Base-by-base conservation (phyloP, 306 rosid genomes). In the Glycine latifolia region DNA sequence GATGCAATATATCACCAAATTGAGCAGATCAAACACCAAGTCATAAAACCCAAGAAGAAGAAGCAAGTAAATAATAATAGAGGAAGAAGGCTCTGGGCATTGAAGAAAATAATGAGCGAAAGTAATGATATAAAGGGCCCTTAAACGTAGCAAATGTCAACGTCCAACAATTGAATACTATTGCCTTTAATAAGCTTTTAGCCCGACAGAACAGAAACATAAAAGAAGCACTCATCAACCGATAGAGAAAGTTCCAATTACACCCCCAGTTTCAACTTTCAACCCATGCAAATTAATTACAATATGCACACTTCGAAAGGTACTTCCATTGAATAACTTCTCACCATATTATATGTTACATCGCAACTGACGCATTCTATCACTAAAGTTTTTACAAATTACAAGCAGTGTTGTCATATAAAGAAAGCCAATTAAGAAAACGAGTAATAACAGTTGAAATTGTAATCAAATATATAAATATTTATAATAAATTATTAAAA, bases 141-240 rank as follows among this genome's bases (percentile, higher is more conserved):
- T 48, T 2, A 44, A 56, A 55, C 39, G 60, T 46, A 43, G 52
- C 70, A 58, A 79, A 58, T 70, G 83, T 79, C 77, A 79, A 79
- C 77, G 62, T 49, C 77, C 77, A 79, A 56, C 58, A 56, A 5
- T 46, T 46, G 41, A 59, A 79, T 70, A 56, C 56, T 56, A 79
- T 70, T 58, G 83, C 26, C 77, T 59, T 71, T 79, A 56, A 67
- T 55, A 43, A 70, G 26, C 71, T 70, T 68, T 79, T 58, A 6
- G 50, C 77, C 71, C 62, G 71, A 50, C 77, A 79, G 1, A 79
- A 79, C 77, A 79, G 69, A 70, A 69, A 69, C 83, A 79, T 33
- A 69, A 69, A 69, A 53, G 47, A 52, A 56, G 12, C 61, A 58
- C 20, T 58, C 50, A 56, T 46, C 50, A 47, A 79, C 50, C 61